Base-by-base conservation (phyloP, 768 basidiomycete species). In the Mycena rebaudengoi region DNA sequence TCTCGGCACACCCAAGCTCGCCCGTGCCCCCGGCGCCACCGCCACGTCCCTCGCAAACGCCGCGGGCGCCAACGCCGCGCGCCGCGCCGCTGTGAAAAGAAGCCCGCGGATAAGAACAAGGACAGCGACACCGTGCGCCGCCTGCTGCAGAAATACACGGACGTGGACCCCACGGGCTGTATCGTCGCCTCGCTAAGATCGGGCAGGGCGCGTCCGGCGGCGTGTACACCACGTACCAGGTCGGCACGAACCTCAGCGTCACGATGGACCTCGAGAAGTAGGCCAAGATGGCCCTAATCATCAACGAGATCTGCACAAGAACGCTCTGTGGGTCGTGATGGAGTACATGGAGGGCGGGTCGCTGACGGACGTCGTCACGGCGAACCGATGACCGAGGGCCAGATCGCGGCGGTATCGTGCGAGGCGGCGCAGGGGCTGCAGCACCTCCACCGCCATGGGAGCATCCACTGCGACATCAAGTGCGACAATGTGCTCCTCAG, bases 201-300 rank as follows among this genome's bases (percentile, higher is more conserved):
- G 98, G 97, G 39, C 97, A 99, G 77, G 98, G 97, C 62, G 97
- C 98, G 16, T 97, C 94, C 20, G 97, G 98, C 39, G 97, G 97
- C 68, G 98, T 99, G 2, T 99, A 98, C 79, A 98, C 96, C 13
- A 96, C 97, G 16, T 98, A 98, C 74, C 96, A 99, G 81, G 92
- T 97, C 65, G 96, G 96, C 40, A 95, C 94, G 29, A 97, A 98
- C 77, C 71, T 94, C 30, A 92, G 89, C 12, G 98, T 99, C 32
- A 97, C 98, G 79, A 99, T 99, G 98, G 98, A 99, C 83, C 85
- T 99, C 29, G 96, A 99, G 78, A 98, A 99, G 81, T 97, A 99
- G 73, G 98, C 98, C 40, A 99, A 99, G 85, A 98, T 99, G 79
- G 97, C 99, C 74, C 85, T 99, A 49, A 99, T 99, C 82, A 99